Evolutionary conservation across 1,284 basidiomycete genomes (phyloP).

Genomic region (Cutaneotrichosporon sp.): DNA sequence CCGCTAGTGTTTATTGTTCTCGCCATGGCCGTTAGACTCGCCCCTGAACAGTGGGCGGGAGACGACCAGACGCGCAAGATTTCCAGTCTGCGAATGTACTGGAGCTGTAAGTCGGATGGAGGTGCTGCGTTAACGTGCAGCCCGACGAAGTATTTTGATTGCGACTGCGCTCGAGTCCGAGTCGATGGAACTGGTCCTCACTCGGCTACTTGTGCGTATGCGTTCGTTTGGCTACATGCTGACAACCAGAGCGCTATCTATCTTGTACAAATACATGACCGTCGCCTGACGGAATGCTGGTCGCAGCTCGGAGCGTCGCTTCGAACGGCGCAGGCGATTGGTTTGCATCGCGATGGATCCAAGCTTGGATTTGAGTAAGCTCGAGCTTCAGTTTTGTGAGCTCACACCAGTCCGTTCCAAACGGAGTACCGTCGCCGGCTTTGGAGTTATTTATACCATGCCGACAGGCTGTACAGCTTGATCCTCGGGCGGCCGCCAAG

Average conservation of each 20-base stretch:
- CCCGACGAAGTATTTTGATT: slow-evolving; percentile 75
- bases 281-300: slow-evolving; percentile 70
- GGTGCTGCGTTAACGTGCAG: slow-evolving; percentile 48
- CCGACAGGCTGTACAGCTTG: slow-evolving; percentile 71
- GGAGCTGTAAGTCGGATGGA: slow-evolving; percentile 65
- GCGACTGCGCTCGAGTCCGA: slow-evolving; percentile 86
- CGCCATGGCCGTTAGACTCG: slow-evolving; percentile 79
- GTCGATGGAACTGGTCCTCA: slow-evolving; percentile 80
- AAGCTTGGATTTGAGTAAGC: slow-evolving; percentile 61
- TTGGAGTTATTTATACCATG: slow-evolving; percentile 91
- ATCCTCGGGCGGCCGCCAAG: slow-evolving; percentile 82
- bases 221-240: neutral
- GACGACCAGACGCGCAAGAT: slow-evolving; percentile 67
- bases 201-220: slow-evolving; percentile 70
- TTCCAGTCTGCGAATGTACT: slow-evolving; percentile 81
- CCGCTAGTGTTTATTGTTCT: slow-evolving; percentile 87
- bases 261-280: slow-evolving; percentile 62
- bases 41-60: slow-evolving; percentile 75
- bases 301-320: slow-evolving; percentile 88
- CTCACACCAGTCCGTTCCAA: slow-evolving; percentile 56
- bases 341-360: slow-evolving; percentile 84
- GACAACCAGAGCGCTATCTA: slow-evolving; percentile 72
- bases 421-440: slow-evolving; percentile 85
- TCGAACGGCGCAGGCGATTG: slow-evolving; percentile 87
- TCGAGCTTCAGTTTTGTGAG: neutral